Evolutionary conservation across 257 asterid species (phyloP), one percentile per base, ranked within the genome.

Genomic region (Perilla frutescens): DNA sequence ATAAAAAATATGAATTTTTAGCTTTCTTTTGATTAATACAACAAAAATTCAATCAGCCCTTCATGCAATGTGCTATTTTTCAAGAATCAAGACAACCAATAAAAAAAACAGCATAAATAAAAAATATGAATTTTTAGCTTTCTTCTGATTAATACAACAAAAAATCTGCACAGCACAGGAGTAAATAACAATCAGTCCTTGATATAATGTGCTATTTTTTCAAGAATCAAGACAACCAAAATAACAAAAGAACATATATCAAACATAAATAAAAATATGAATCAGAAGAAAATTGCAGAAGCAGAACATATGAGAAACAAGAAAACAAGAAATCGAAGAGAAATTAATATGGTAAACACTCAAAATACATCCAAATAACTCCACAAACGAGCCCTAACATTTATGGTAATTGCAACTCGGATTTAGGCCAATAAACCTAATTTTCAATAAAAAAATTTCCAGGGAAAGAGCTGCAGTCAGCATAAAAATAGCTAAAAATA

Each of bases 91-190:
- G n/a, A n/a, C n/a, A n/a, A n/a, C n/a, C n/a, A n/a, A n/a, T n/a
- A n/a, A n/a, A n/a, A n/a, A n/a, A n/a, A n/a, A n/a, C n/a, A n/a
- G n/a, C n/a, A n/a, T n/a, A n/a, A n/a, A n/a, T n/a, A n/a, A n/a
- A n/a, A n/a, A n/a, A n/a, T n/a, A n/a, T n/a, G n/a, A n/a, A n/a
- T n/a, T n/a, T n/a, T n/a, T n/a, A n/a, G n/a, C n/a, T n/a, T n/a
- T n/a, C n/a, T n/a, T n/a, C n/a, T n/a, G n/a, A n/a, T n/a, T n/a
- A n/a, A n/a, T n/a, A n/a, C n/a, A 5, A 3, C 4, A 39, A 37
- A 1, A 67, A 34, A 36, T 20, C 77, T 68, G 70, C 36, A 63
- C 56, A 66, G 20, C 11, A 31, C 47, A 14, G 67, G 31, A 49
- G 32, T 14, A 61, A 60, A 43, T 3, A 31, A 10, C 34, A 63